These are phyloP conservation scores for Polytrichum formosum DNA, from an alignment of 225 moss, liverwort and hornwort genomes.

Conservation along the genomic window DNA sequence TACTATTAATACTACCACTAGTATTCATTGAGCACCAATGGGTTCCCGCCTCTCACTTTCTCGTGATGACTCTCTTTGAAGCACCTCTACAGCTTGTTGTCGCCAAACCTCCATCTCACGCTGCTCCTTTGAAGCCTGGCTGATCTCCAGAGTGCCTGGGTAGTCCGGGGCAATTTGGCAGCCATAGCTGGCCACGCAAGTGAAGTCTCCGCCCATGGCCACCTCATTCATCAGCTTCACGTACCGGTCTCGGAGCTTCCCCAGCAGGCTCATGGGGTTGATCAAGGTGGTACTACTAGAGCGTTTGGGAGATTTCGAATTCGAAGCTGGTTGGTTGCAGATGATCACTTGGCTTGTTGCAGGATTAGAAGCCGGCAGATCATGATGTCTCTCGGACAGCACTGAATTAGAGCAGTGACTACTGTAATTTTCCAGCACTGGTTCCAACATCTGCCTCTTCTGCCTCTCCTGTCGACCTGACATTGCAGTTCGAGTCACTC, in stretches of 20 bases:
- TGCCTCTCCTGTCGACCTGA: constrained; percentile 8
- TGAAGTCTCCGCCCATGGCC: constrained; percentile 32
- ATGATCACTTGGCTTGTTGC: neutral
- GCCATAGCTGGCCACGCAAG: constrained; percentile 26
- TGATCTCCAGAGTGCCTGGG: neutral
- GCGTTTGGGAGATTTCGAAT: neutral
- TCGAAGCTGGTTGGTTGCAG: too few relatives aligned
- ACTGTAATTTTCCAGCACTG: neutral
- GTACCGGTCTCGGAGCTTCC: constrained; percentile 36
- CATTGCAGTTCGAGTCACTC: too few relatives aligned
- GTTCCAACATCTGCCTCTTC: neutral
- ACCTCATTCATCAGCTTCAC: constrained; percentile 43
- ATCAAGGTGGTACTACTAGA: neutral
- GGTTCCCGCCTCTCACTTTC: neutral
- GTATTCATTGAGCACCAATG: neutral
- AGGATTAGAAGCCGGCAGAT: too few relatives aligned
- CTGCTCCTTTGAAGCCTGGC: neutral
- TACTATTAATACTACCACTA: neutral
- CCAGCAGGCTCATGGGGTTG: constrained; percentile 19
- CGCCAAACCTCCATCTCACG: constrained; percentile 23
- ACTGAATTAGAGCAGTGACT: neutral
- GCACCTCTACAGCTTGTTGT: constrained; percentile 13
- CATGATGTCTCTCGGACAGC: neutral
- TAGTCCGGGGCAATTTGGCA: constrained; percentile 14
- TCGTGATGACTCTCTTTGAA: neutral